A percentile compares a stretch with the other conserved stretches of the same genome.
Evolutionary conservation across 2,329 filamentous ascomycete species (phyloP).

Genomic region (Cucurbitaria berberidis): DNA sequence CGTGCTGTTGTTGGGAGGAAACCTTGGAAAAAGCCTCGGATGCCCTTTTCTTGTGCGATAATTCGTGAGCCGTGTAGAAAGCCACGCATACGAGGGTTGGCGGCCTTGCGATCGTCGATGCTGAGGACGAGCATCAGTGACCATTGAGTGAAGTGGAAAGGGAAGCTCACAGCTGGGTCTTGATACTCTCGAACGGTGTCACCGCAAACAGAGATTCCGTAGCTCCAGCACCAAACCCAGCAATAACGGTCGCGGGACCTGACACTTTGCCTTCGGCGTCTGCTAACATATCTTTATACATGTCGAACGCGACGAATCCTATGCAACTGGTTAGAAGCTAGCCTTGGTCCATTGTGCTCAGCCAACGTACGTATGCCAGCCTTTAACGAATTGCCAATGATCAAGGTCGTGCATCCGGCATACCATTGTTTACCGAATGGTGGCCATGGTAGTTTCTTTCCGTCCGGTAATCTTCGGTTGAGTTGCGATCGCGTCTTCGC

Average conservation of each 20-base stretch:
- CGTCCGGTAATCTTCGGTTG: conserved; percentile 80
- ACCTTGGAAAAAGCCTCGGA: conserved; percentile 95
- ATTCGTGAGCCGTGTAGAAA: conserved; percentile 89
- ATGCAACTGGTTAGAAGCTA: conserved; percentile 5
- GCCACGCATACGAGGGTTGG: conserved; percentile 84
- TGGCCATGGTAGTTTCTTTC: conserved; percentile 91
- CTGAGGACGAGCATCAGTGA: conserved; percentile 50
- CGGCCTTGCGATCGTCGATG: conserved; percentile 91
- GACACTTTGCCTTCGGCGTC: conserved; percentile 88
- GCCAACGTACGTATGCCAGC: conserved; percentile 80
- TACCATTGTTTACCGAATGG: conserved; percentile 96
- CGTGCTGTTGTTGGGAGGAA: conserved; percentile 93
- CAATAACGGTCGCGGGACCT: conserved; percentile 87
- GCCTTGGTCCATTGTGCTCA: no score
- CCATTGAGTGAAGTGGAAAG: neutral
- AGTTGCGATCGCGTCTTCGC: conserved; percentile 95
- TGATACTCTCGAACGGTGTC: conserved; percentile 97
- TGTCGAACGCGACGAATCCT: conserved; percentile 95
- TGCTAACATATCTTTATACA: conserved; percentile 82
- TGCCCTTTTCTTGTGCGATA: conserved; percentile 84
- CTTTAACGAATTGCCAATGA: conserved; percentile 96
- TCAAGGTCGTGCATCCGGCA: conserved; percentile 93
- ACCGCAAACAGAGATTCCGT: conserved; percentile 93
- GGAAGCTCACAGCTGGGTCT: conserved; percentile 75
- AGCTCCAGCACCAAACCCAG: conserved; percentile 91